Evolutionary conservation across 2,329 filamentous ascomycete species (phyloP).

Genomic region (Sporothrix curviconia): DNA sequence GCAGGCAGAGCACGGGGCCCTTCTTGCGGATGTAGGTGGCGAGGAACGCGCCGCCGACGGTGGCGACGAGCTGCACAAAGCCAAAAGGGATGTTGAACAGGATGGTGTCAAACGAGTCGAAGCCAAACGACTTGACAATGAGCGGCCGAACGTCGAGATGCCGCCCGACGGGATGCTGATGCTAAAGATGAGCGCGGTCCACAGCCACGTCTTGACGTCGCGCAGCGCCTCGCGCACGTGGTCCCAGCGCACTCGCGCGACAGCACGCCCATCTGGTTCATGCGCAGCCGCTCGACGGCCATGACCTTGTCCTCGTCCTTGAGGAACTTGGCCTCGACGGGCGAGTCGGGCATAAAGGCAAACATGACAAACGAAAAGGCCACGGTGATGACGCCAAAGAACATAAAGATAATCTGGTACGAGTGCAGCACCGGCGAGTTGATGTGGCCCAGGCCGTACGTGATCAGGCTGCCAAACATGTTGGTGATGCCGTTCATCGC

Average conservation of each 20-base stretch:
- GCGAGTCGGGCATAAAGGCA: slow-evolving; percentile 43
- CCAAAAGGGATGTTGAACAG: slow-evolving; percentile 51
- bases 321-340: slow-evolving; percentile 45
- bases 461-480: slow-evolving; percentile 50
- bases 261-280: slow-evolving; percentile 49
- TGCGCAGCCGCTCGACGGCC: slow-evolving; percentile 47
- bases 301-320: slow-evolving; percentile 44
- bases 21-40: slow-evolving; percentile 50
- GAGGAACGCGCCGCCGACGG: slow-evolving; percentile 48
- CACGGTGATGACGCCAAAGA: slow-evolving; percentile 47
- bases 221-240: slow-evolving; percentile 47
- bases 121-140: slow-evolving; percentile 47
- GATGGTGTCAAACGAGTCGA: slow-evolving; percentile 43
- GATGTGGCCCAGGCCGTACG: slow-evolving; percentile 54
- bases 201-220: slow-evolving; percentile 56
- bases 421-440: slow-evolving; percentile 35
- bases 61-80: slow-evolving; percentile 49
- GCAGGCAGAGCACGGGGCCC: slow-evolving; percentile 36
- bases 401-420: slow-evolving; percentile 46
- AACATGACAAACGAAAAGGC: slow-evolving; percentile 40
- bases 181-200: slow-evolving; percentile 48
- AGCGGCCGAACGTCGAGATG: slow-evolving; percentile 45
- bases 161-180: slow-evolving; percentile 51
- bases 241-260: slow-evolving; percentile 44
- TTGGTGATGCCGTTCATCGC: slow-evolving; percentile 54